Conservation (phyloP, 257 asterid species). For the Lycium ferocissimum region DNA sequence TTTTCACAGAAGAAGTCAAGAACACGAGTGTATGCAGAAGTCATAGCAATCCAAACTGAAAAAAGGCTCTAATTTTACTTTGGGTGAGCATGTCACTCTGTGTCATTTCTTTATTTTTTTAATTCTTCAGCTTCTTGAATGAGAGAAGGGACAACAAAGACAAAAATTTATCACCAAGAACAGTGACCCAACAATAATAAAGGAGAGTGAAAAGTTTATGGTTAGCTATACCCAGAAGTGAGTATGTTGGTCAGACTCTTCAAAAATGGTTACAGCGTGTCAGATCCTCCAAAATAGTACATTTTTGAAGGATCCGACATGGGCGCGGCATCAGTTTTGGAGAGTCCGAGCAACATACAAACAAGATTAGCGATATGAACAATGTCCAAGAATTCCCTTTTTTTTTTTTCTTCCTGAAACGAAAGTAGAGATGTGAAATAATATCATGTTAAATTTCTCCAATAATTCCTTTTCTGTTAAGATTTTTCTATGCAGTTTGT, state of each 20-base stretch:
- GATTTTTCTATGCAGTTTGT: neutral
- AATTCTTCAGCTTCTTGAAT: neutral
- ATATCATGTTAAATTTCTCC: neutral
- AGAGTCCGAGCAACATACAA: too few relatives aligned
- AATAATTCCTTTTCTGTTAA: neutral
- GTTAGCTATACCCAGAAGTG: neutral
- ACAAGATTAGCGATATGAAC: neutral
- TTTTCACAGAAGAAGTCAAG: conserved; percentile 8
- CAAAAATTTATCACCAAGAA: conserved; percentile 13
- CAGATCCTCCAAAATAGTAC: too few relatives aligned
- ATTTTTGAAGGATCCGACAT: too few relatives aligned
- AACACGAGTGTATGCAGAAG: neutral
- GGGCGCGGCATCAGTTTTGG: too few relatives aligned
- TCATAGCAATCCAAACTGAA: conserved; percentile 21
- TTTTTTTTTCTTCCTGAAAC: neutral
- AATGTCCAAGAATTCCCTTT: neutral
- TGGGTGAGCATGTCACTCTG: neutral
- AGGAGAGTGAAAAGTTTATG: conserved; percentile 4
- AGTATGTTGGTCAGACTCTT: too few relatives aligned
- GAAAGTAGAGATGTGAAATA: neutral
- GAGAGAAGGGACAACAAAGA: conserved; percentile 7
- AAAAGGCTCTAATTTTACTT: conserved; percentile 4
- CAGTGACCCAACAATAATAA: conserved; percentile 9
- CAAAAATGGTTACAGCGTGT: too few relatives aligned
- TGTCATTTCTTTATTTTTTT: neutral